phyloP scores from a whole-genome alignment of 768 basidiomycete genomes.

The Strobilomyces dryophilus region DNA sequence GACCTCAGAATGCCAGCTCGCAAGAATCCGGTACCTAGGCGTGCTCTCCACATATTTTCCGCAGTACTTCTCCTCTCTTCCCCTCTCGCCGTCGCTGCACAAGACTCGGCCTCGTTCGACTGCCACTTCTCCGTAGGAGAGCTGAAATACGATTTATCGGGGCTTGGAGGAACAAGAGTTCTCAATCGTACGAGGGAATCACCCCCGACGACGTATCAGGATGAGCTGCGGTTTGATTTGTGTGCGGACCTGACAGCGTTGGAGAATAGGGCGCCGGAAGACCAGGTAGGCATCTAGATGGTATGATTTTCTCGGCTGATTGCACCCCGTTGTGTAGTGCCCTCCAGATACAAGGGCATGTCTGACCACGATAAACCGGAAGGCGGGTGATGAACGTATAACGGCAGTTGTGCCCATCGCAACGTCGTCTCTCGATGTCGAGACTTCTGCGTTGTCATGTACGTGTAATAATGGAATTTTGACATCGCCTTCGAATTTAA shows the following conservation, averaged over 20 bases:
- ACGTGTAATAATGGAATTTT: slow-evolving; percentile 26
- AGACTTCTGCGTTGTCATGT: slow-evolving; percentile 32
- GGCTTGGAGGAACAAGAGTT: slow-evolving; percentile 48
- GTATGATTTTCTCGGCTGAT: not conserved
- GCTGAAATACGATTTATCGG: slow-evolving; percentile 56
- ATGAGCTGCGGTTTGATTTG: slow-evolving; percentile 62
- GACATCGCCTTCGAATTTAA: slow-evolving; percentile 1
- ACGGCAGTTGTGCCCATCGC: slow-evolving; percentile 76
- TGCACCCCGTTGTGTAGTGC: slow-evolving; percentile 46
- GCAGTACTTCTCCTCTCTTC: slow-evolving; percentile 18
- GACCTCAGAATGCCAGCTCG: slow-evolving; percentile 21
- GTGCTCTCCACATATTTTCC: slow-evolving; percentile 7
- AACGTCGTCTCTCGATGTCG: slow-evolving; percentile 29
- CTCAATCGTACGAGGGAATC: slow-evolving; percentile 48
- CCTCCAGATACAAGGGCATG: slow-evolving; percentile 66
- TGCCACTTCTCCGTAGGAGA: slow-evolving; percentile 44
- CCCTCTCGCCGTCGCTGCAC: slow-evolving; percentile 28
- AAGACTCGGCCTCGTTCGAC: slow-evolving; percentile 43
- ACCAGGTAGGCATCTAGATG: slow-evolving; percentile 55
- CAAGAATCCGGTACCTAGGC: slow-evolving; percentile 5
- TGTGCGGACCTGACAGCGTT: slow-evolving; percentile 54
- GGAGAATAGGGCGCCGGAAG: slow-evolving; percentile 45
- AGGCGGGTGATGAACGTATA: slow-evolving; percentile 56
- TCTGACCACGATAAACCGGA: slow-evolving; percentile 62
- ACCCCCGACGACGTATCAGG: slow-evolving; percentile 61